Base-by-base conservation (phyloP, 2,329 filamentous ascomycete species). In the Apiospora rasikravindrae region DNA sequence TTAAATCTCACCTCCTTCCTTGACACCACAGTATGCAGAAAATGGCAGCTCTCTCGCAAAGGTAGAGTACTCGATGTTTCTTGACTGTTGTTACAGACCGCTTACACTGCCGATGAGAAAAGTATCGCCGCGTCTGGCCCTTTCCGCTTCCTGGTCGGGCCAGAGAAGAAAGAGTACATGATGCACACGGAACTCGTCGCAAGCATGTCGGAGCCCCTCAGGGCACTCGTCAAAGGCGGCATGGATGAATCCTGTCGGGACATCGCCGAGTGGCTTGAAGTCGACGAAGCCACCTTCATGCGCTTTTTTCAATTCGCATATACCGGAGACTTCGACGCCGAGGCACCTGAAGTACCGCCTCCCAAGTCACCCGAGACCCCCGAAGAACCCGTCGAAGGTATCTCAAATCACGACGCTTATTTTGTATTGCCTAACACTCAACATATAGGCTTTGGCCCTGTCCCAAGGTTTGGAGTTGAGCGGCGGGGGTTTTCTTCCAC, bases 241-340 rank as follows among this genome's bases (percentile, higher is more conserved):
- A 85, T 84, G 69, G 81, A 82, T 49, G 85, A 87, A 74, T 84
- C 84, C 3, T 81, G 79, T 49, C 81, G 83, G 57, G 79, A 81
- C 14, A 81, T 83, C 44, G 84, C 16, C 79, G 33, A 84, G 24
- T 74, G 85, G 72, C 83, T 85, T 69, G 83, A 86, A 5, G 81
- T 85, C 67, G 84, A 87, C 72, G 84, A 85, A 16, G 82, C 84
- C 64, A 86, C 85, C 1, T 87, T 88, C 72, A 78, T 84, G 40
- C 82, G 82, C 1, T 87, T 88, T 74, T 83, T 81, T 73, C 82
- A 87, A 73, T 87, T 84, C 79, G 84, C 84, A 16, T 88, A 87
- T 72, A 86, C 83, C 0, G 84, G 85, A 13, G 80, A 86, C 70
- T 87, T 87, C 73, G 80, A 75, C 14, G 81, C 83, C 40, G 33